These are phyloP conservation scores for Linnemannia exigua DNA, from an alignment of 192 early-diverging fungal species.

Conservation along the genomic window DNA sequence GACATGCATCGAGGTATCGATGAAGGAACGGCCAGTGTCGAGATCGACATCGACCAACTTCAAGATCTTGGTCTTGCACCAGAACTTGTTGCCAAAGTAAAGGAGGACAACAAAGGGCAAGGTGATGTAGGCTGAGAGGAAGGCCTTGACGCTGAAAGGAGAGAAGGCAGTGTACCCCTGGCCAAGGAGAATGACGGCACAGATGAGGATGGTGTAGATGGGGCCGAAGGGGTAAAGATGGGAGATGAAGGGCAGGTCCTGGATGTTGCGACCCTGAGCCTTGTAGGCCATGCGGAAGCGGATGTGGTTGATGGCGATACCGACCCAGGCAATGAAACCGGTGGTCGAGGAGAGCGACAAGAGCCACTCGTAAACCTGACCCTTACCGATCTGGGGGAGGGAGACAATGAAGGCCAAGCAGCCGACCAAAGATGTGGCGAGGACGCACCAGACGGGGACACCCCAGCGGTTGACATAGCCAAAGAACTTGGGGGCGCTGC, in stretches of 20 bases:
- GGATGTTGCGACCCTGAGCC: slow-evolving; percentile 72
- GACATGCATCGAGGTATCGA: slow-evolving; percentile 7
- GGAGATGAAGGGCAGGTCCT: slow-evolving; percentile 76
- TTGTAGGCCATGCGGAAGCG: slow-evolving; percentile 85
- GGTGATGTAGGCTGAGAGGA: slow-evolving; percentile 74
- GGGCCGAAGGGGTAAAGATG: slow-evolving; percentile 77
- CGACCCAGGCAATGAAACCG: slow-evolving; percentile 85
- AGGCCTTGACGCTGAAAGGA: slow-evolving; percentile 54
- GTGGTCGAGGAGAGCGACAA: slow-evolving; percentile 76
- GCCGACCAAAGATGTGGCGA: slow-evolving; percentile 67
- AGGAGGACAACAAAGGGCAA: slow-evolving; percentile 70
- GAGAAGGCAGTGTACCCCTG: slow-evolving; percentile 69
- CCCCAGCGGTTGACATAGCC: slow-evolving; percentile 67
- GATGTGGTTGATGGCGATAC: slow-evolving; percentile 82
- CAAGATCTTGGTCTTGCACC: slow-evolving; percentile 69
- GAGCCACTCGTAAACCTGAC: slow-evolving; percentile 68
- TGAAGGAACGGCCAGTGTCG: slow-evolving; percentile 61
- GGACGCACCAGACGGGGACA: slow-evolving; percentile 69
- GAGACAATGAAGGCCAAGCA: slow-evolving; percentile 67
- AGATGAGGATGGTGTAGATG: slow-evolving; percentile 72
- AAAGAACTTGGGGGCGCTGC: slow-evolving; percentile 78
- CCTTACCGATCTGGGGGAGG: slow-evolving; percentile 37
- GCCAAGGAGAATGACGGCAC: slow-evolving; percentile 70
- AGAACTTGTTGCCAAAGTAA: slow-evolving; percentile 73
- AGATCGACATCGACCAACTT: slow-evolving; percentile 73